Percentiles rank a stretch among this genome's conserved stretches.
These are phyloP conservation scores for Populus davidiana DNA, from an alignment of 345 rosid genomes.

Conservation along the genomic window DNA sequence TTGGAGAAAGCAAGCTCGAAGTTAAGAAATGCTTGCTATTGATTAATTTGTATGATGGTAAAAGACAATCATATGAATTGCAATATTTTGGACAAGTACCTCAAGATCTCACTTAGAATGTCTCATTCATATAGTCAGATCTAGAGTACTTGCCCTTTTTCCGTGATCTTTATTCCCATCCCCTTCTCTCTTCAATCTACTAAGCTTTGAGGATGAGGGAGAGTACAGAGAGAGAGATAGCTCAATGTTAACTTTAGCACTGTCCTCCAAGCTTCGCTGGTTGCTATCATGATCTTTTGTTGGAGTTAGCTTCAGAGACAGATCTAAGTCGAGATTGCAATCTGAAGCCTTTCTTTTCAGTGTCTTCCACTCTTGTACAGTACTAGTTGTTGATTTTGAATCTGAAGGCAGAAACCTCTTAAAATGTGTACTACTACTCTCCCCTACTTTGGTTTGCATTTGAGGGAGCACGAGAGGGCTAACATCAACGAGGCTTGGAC, in stretches of 20 bases:
- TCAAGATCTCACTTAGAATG: slow-evolving; percentile 95
- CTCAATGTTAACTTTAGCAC: slow-evolving; percentile 12
- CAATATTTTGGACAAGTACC: slow-evolving; percentile 56
- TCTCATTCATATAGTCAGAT: slow-evolving; percentile 90
- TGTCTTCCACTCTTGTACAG: slow-evolving; percentile 24
- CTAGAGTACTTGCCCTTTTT: slow-evolving; percentile 79
- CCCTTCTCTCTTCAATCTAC: slow-evolving; percentile 36
- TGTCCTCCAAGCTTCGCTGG: slow-evolving; percentile 7
- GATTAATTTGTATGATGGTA: slow-evolving; percentile 8
- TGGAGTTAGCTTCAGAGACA: slow-evolving; percentile 20
- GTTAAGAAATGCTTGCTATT: background rate
- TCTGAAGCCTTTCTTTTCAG: slow-evolving; percentile 40
- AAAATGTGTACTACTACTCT: background rate
- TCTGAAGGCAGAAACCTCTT: background rate
- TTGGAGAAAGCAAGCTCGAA: too few relatives aligned
- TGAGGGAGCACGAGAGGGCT: background rate
- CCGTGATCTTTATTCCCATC: slow-evolving; percentile 26
- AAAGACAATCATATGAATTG: slow-evolving; percentile 8
- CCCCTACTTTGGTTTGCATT: slow-evolving; percentile 4
- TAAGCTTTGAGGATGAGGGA: slow-evolving; percentile 35
- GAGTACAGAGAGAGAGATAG: slow-evolving; percentile 21
- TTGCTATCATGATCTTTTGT: background rate
- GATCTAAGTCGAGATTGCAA: slow-evolving; percentile 24
- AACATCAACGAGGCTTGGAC: slow-evolving; percentile 16
- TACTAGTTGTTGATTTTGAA: slow-evolving; percentile 2